Conservation (phyloP, 371 early-diverging fungal genomes). For the Apophysomyces trapeziformis region DNA sequence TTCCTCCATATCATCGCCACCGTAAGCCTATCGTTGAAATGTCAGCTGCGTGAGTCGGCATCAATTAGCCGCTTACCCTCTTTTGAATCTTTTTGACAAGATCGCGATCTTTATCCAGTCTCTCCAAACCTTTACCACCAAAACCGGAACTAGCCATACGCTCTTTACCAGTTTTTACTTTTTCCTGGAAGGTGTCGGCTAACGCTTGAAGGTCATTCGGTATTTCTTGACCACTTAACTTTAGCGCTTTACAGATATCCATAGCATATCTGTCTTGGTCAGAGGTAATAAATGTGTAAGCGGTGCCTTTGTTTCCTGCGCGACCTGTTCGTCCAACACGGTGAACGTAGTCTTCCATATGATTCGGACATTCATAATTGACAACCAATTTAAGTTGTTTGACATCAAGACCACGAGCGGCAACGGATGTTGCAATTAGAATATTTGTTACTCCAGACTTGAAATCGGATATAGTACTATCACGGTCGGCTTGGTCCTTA, state of each 20-base stretch:
- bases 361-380: slow-evolving; percentile 99
- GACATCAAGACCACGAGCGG: slow-evolving; percentile 99
- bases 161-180: slow-evolving; percentile 89
- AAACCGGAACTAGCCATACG: slow-evolving; percentile 88
- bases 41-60: background rate
- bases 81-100: slow-evolving; percentile 90
- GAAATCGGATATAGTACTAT: slow-evolving; percentile 91
- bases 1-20: slow-evolving; percentile 72
- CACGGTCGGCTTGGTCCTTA: slow-evolving; percentile 93
- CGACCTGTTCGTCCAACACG: slow-evolving; percentile 99
- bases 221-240: slow-evolving; percentile 70
- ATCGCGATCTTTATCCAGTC: slow-evolving; percentile 92
- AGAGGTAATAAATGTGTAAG: slow-evolving; percentile 94
- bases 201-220: slow-evolving; percentile 81
- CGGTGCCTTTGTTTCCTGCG: slow-evolving; percentile 96
- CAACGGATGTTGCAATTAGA: slow-evolving; percentile 99
- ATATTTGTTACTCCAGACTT: slow-evolving; percentile 88
- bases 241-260: slow-evolving; percentile 93
- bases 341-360: slow-evolving; percentile 98
- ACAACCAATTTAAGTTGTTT: slow-evolving; percentile 95
- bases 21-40: slow-evolving; percentile 57
- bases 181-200: slow-evolving; percentile 83
- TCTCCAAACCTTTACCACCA: slow-evolving; percentile 97
- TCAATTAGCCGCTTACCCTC: slow-evolving; percentile 53
- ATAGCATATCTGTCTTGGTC: slow-evolving; percentile 93